Evolutionary conservation across 352 stramenopile species (phyloP).

Genomic region (Globisporangium emineosum): DNA sequence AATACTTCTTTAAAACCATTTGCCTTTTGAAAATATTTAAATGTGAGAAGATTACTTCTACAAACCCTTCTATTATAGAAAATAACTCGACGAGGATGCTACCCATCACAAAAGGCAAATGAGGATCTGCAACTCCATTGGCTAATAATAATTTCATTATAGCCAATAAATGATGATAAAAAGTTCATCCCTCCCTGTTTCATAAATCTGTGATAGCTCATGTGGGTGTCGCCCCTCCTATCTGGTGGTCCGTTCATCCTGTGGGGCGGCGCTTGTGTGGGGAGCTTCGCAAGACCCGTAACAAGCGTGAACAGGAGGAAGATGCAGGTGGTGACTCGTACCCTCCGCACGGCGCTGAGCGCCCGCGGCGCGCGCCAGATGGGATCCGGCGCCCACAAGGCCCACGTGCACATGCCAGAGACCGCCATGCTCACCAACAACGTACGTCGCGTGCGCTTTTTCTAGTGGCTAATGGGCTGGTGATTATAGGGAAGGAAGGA

Average conservation of each 20-base stretch:
- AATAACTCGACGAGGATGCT: background rate
- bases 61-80: background rate
- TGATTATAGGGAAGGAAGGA: background rate
- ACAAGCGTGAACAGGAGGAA: conserved; percentile 11
- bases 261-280: background rate
- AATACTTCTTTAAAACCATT: too few species aligned
- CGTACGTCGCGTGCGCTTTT: conserved; percentile 30
- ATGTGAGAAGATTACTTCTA: background rate
- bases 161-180: conserved; percentile 4
- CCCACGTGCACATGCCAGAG: conserved; percentile 79
- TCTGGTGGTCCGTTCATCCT: conserved; percentile 13
- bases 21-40: too few species aligned
- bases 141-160: background rate
- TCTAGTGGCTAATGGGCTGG: background rate
- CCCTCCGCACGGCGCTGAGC: conserved; percentile 26
- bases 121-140: background rate
- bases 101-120: background rate
- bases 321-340: conserved; percentile 34
- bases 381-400: conserved; percentile 40
- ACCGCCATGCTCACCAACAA: conserved; percentile 87
- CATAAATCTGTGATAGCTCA: background rate
- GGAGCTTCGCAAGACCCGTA: conserved; percentile 7
- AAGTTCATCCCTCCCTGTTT: conserved; percentile 8
- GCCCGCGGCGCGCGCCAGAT: conserved; percentile 47
- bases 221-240: conserved; percentile 14